phyloP scores from a whole-genome alignment of 257 asterid species.

The Lithospermum erythrorhizon region DNA sequence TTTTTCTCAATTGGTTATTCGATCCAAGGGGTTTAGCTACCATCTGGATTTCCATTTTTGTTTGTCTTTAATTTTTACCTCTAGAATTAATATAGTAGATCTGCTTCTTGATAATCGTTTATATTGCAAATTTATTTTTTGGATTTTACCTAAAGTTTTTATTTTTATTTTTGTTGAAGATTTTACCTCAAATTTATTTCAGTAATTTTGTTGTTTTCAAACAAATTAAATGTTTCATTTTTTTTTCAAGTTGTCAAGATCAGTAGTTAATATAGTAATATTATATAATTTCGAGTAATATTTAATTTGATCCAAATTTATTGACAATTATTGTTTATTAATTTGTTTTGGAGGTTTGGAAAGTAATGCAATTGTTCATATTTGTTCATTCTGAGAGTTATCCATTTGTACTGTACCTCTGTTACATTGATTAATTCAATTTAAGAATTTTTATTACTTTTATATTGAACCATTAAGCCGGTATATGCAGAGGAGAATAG shows the following conservation, averaged over 20 bases:
- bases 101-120: not conserved
- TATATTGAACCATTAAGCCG: too few species aligned
- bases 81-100: not conserved
- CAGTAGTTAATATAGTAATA: not conserved
- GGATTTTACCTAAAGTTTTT: too few species aligned
- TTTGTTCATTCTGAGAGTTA: constrained; percentile 28
- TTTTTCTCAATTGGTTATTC: too few species aligned
- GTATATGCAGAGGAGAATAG: too few species aligned
- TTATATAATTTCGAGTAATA: too few species aligned
- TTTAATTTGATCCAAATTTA: too few species aligned
- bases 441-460: too few species aligned
- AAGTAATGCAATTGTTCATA: constrained; percentile 13
- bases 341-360: not conserved
- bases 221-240: not conserved
- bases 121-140: too few species aligned
- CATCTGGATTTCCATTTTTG: too few species aligned
- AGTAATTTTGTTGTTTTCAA: not conserved
- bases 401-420: not conserved
- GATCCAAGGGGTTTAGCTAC: too few species aligned
- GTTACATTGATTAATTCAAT: too few species aligned
- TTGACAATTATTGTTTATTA: not conserved
- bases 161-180: too few species aligned
- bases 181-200: not conserved
- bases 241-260: not conserved
- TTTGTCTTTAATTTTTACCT: not conserved